Conservation (phyloP, 169 alveolate species). For the Cyclospora cayetanensis region DNA sequence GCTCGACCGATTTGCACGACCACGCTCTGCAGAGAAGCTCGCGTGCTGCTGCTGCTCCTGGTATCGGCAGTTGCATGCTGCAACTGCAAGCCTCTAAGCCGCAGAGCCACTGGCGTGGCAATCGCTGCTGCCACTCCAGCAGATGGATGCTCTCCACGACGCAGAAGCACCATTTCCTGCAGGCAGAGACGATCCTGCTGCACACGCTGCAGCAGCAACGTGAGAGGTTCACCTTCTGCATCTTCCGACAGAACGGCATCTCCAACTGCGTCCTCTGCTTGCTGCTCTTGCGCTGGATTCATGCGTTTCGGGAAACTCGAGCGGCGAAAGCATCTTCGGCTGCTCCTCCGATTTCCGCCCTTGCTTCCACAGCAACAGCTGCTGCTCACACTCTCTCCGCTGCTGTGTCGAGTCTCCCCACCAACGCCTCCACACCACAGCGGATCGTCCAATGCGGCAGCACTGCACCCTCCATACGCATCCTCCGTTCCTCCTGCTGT, state of each 20-base stretch:
- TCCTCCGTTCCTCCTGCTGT: slow-evolving; percentile 7
- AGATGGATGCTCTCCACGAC: background rate
- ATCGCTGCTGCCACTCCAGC: slow-evolving; percentile 46
- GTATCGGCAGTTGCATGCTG: slow-evolving; percentile 21
- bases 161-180: slow-evolving; percentile 52
- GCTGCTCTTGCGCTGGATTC: slow-evolving; percentile 64
- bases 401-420: background rate
- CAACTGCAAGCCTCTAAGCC: slow-evolving; percentile 42
- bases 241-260: too few relatives aligned
- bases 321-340: background rate
- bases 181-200: background rate
- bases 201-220: slow-evolving; percentile 36
- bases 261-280: too few relatives aligned
- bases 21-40: background rate
- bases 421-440: slow-evolving; percentile 35
- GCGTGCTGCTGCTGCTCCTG: slow-evolving; percentile 47
- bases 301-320: too few relatives aligned
- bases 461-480: background rate
- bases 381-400: slow-evolving; percentile 11
- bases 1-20: slow-evolving; percentile 32
- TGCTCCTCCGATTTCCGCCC: background rate
- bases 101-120: slow-evolving; percentile 37
- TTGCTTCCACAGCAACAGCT: slow-evolving; percentile 18
- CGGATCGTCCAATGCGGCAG: background rate
- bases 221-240: background rate